Base-by-base conservation (phyloP, 2,329 filamentous ascomycete species). In the Ascochyta pisi region DNA sequence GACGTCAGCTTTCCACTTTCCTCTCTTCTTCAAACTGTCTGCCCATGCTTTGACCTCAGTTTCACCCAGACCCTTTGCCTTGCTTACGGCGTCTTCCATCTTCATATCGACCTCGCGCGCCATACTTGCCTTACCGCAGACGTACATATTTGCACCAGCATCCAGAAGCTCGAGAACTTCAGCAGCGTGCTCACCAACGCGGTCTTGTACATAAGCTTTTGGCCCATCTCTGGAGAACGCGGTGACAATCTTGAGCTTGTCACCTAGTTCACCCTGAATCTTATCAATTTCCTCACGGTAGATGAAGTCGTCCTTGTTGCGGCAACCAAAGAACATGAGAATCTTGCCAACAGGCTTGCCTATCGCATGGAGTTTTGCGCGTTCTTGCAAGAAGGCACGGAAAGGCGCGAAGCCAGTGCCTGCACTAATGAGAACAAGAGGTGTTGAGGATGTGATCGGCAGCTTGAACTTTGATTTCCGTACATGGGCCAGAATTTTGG, bases 1-100 rank as follows among this genome's bases (percentile, higher is more conserved):
- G 39, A 84, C 81, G 75, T 84, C 81, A 62, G 83, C 81, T 61
- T 79, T 78, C 81, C 81, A 84, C 65, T 81, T 82, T n/a, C 76
- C 78, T 26, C 75, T 74, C 62, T 77, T 80, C 76, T 82, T 83
- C 35, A 82, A 66, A 15, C 68, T 73, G 58, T 81, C 80, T 23
- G 71, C 76, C 81, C 81, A 84, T 46, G 73, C 71, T 50, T 78
- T 78, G 13, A 77, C 71, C 40, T 79, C 74, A 6, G 55, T 62
- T 16, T 81, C 78, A 13, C 61, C 66, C 75, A 79, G 78, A 1
- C 66, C 69, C 55, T 76, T 77, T 33, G 62, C 60, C 22, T 57
- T 62, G 44, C 57, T 69, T 60, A 81, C 71, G 2, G 73, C 72
- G 16, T 70, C 65, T 15, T 76, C 76, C 9, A 81, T 76, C 58